Percentiles rank a stretch among this genome's conserved stretches.
These are phyloP conservation scores for Apophysomyces trapeziformis DNA, from an alignment of 371 early-diverging fungal genomes.

Conservation along the genomic window DNA sequence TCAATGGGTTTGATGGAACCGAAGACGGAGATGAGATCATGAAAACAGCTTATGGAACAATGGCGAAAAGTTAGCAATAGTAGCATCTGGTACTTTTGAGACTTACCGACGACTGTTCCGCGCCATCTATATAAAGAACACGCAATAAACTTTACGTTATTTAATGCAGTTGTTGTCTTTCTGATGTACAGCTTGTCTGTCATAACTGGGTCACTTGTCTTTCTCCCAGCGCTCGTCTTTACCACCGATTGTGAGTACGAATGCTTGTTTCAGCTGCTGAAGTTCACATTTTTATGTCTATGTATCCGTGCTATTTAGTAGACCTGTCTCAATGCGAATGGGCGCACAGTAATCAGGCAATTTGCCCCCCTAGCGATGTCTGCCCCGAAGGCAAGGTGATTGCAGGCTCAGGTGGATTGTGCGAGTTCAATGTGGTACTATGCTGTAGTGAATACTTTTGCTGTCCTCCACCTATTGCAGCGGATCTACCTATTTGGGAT, in stretches of 20 bases:
- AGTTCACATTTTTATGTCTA: neutral
- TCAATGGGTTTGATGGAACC: conserved; percentile 25
- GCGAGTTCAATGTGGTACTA: neutral
- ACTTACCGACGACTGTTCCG: neutral
- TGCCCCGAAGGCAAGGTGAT: neutral
- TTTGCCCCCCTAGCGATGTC: neutral
- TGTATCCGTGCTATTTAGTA: neutral
- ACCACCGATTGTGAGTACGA: no score
- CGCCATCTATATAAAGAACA: neutral
- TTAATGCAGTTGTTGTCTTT: no score
- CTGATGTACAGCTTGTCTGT: no score
- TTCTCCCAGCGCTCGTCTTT: no score
- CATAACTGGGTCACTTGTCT: no score
- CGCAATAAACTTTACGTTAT: no score
- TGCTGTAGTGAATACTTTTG: neutral
- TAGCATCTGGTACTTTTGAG: neutral
- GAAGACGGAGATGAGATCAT: neutral
- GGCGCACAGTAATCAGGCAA: neutral
- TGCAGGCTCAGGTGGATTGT: neutral
- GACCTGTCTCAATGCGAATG: neutral
- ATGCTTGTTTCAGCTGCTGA: no score
- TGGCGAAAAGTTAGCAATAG: no score
- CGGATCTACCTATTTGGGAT: neutral
- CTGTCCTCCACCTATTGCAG: neutral
- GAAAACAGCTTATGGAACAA: neutral